Evolutionary conservation across 441 rosid genomes (phyloP).

Genomic region (Gossypium davidsonii): DNA sequence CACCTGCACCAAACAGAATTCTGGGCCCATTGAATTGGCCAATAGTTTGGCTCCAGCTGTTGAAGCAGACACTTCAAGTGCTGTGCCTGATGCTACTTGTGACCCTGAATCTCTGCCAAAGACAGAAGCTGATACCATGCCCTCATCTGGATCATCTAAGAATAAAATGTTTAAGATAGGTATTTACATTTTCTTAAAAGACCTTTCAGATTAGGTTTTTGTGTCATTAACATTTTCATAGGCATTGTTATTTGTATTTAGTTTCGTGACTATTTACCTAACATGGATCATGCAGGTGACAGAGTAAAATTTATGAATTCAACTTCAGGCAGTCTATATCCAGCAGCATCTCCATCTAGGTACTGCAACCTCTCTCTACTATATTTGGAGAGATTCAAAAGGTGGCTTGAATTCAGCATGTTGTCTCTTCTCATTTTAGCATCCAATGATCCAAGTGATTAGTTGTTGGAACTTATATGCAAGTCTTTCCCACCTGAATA

Average conservation of each 20-base stretch:
- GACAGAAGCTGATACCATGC: slow-evolving; percentile 41
- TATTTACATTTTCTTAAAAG: slow-evolving; percentile 19
- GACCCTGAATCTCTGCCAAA: slow-evolving; percentile 54
- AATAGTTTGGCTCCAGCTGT: slow-evolving; percentile 35
- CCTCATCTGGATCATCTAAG: slow-evolving; percentile 45
- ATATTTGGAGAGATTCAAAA: slow-evolving; percentile 1
- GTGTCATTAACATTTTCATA: slow-evolving; percentile 5
- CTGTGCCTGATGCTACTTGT: slow-evolving; percentile 37
- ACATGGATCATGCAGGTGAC: slow-evolving; percentile 54
- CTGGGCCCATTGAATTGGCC: slow-evolving; percentile 33
- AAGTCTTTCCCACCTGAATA: slow-evolving; percentile 8
- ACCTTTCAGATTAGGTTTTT: slow-evolving; percentile 10
- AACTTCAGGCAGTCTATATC: slow-evolving; percentile 38
- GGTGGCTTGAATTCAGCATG: background rate
- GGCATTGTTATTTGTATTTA: slow-evolving; percentile 11
- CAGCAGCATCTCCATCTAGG: slow-evolving; percentile 48
- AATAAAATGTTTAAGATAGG: slow-evolving; percentile 55
- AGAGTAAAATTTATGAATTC: slow-evolving; percentile 53
- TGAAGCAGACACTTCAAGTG: slow-evolving; percentile 54
- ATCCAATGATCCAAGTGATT: background rate
- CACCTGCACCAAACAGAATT: slow-evolving; percentile 38
- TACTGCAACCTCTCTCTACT: slow-evolving; percentile 13
- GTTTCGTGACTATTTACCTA: slow-evolving; percentile 20
- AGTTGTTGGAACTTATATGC: background rate
- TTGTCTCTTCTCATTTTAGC: slow-evolving; percentile 8